Conservation (phyloP, 106 monocot species). For the Phalaenopsis equestris region DNA sequence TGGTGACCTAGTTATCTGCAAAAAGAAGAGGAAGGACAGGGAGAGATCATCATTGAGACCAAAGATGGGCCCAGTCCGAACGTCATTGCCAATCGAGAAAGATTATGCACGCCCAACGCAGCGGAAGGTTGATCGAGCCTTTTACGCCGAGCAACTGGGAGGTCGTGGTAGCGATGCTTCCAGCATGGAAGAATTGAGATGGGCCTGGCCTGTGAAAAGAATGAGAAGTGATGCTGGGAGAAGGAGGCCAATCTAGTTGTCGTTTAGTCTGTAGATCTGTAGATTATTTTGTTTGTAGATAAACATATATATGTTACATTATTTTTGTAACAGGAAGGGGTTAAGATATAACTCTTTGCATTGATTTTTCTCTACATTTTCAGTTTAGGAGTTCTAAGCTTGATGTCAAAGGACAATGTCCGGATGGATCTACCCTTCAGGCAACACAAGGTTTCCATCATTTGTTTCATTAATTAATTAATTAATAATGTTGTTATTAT, state of each 20-base stretch:
- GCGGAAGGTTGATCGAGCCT: not conserved
- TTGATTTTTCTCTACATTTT: not conserved
- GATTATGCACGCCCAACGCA: slow-evolving; percentile 6
- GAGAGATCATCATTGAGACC: slow-evolving; percentile 37
- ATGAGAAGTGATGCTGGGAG: slow-evolving; percentile 79
- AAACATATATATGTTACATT: slow-evolving; percentile 6
- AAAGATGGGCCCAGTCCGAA: slow-evolving; percentile 24
- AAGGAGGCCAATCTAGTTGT: slow-evolving; percentile 70
- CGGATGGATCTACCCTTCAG: too few relatives aligned
- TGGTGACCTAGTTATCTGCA: slow-evolving; percentile 80
- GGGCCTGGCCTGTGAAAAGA: slow-evolving; percentile 93
- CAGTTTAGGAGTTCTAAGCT: not conserved
- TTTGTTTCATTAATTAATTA: too few relatives aligned
- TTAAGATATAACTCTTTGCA: not conserved
- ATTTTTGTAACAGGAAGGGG: slow-evolving; percentile 8
- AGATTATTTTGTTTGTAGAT: slow-evolving; percentile 8
- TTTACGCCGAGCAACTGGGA: slow-evolving; percentile 8
- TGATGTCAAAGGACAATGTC: too few relatives aligned
- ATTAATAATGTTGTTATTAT: too few relatives aligned
- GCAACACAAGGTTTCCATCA: too few relatives aligned
- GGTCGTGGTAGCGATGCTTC: slow-evolving; percentile 14
- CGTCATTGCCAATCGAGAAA: slow-evolving; percentile 19
- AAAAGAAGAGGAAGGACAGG: slow-evolving; percentile 92
- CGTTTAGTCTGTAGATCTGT: not conserved
- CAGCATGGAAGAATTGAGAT: slow-evolving; percentile 47